Evolutionary conservation across 176 grass and related monocot species (phyloP).

Genomic region (Phragmites australis): DNA sequence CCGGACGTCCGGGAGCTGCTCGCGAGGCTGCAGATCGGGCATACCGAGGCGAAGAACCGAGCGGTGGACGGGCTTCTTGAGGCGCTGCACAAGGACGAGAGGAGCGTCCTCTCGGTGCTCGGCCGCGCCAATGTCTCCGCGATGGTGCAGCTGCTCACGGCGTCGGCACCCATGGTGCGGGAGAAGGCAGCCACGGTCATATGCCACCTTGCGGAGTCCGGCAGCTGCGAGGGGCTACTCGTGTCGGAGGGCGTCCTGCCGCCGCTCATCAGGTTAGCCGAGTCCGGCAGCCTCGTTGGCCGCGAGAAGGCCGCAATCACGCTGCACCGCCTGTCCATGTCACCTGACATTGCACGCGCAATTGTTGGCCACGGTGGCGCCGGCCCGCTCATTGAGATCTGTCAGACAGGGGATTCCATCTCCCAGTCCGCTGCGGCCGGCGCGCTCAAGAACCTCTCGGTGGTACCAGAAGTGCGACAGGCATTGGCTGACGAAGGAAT

Average conservation of each 20-base stretch:
- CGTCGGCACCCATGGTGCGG: constrained; percentile 56
- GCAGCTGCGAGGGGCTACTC: constrained; percentile 58
- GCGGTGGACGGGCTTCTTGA: constrained; percentile 75
- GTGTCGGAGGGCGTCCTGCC: constrained; percentile 75
- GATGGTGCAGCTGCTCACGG: constrained; percentile 77
- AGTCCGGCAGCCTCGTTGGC: constrained; percentile 66
- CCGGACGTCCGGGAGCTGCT: constrained; percentile 76
- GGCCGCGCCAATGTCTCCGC: constrained; percentile 70
- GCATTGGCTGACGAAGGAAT: constrained; percentile 67
- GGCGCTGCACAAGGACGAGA: constrained; percentile 58
- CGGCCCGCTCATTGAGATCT: constrained; percentile 77
- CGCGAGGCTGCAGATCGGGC: constrained; percentile 87
- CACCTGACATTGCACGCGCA: constrained; percentile 51
- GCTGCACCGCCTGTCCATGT: constrained; percentile 67
- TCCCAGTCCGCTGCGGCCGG: constrained; percentile 70
- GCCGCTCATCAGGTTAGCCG: constrained; percentile 80
- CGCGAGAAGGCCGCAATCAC: constrained; percentile 83
- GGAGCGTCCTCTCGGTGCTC: constrained; percentile 56
- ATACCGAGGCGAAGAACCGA: constrained; percentile 64
- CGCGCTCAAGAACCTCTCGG: constrained; percentile 75
- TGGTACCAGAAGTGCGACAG: constrained; percentile 63
- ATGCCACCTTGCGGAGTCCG: constrained; percentile 59
- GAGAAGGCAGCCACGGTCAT: constrained; percentile 76
- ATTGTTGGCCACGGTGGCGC: constrained; percentile 68
- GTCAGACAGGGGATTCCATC: constrained; percentile 67